Conservation (phyloP, 306 rosid genomes). For the Prunus mongolica region DNA sequence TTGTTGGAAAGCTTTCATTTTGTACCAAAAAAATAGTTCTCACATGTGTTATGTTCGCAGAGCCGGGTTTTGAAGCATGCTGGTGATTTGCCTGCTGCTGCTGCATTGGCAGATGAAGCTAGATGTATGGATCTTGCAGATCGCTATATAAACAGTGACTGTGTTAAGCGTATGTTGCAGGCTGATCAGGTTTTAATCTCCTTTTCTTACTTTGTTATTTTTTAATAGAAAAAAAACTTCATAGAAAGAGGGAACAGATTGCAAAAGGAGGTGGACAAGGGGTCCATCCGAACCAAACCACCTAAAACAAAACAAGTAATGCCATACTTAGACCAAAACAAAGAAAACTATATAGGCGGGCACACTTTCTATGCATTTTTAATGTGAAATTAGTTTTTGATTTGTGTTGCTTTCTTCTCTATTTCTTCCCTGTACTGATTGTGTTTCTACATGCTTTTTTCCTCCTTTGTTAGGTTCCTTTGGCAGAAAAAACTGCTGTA, state of each 20-base stretch:
- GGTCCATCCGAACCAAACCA: neutral
- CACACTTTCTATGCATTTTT: neutral
- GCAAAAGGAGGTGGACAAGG: neutral
- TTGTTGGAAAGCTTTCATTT: neutral
- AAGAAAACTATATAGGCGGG: neutral
- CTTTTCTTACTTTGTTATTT: neutral
- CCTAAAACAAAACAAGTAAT: neutral
- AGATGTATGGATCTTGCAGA: conserved; percentile 98
- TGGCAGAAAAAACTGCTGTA: conserved; percentile 97
- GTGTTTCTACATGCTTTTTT: conserved; percentile 1
- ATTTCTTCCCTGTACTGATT: conserved; percentile 23
- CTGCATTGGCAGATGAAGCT: conserved; percentile 94
- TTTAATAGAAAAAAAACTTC: neutral
- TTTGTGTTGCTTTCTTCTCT: conserved; percentile 10
- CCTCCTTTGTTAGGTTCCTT: conserved; percentile 56
- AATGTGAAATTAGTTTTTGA: neutral
- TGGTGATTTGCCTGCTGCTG: conserved; percentile 91
- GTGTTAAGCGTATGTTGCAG: conserved; percentile 97
- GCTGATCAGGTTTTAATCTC: conserved; percentile 77
- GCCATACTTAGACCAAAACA: neutral
- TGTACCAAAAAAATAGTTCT: neutral
- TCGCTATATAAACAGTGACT: conserved; percentile 93
- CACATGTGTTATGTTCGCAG: conserved; percentile 46
- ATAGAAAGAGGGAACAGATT: neutral
- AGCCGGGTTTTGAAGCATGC: conserved; percentile 96